Evolutionary conservation across 495 filamentous ascomycete species (phyloP).

Genomic region (Aspergillus bertholletiae): DNA sequence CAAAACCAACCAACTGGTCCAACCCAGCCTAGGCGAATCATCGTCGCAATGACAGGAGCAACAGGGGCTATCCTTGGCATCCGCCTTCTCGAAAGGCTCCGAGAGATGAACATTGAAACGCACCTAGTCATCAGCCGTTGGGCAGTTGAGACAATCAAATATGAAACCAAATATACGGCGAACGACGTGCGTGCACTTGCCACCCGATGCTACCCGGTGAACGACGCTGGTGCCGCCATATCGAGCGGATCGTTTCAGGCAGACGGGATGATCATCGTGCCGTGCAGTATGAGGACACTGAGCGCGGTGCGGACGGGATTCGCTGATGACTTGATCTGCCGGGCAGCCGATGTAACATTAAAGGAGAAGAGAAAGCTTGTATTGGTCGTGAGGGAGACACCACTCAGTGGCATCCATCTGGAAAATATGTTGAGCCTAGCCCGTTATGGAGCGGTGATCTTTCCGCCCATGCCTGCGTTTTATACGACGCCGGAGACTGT

Average conservation of each 20-base stretch:
- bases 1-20: not conserved
- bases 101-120: slow-evolving; percentile 21
- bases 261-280: slow-evolving; percentile 40
- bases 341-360: slow-evolving; percentile 27
- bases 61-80: slow-evolving; percentile 25
- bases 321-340: slow-evolving; percentile 25
- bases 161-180: slow-evolving; percentile 20
- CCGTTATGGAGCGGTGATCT: slow-evolving; percentile 18
- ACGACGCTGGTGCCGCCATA: slow-evolving; percentile 31
- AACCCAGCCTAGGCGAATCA: slow-evolving; percentile 5
- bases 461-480: slow-evolving; percentile 25
- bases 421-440: slow-evolving; percentile 23
- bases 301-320: slow-evolving; percentile 23
- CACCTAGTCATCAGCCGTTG: slow-evolving; percentile 28
- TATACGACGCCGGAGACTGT: slow-evolving; percentile 17
- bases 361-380: slow-evolving; percentile 26
- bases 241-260: slow-evolving; percentile 33
- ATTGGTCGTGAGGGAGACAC: slow-evolving; percentile 23
- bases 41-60: slow-evolving; percentile 29
- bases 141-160: slow-evolving; percentile 23
- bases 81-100: slow-evolving; percentile 19
- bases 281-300: slow-evolving; percentile 42
- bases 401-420: slow-evolving; percentile 26
- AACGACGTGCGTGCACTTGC: slow-evolving; percentile 15
- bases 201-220: slow-evolving; percentile 15